Evolutionary conservation across 208 protist genomes (phyloP), one percentile per base, ranked within the genome.

Genomic region (Angomonas ambiguus): DNA sequence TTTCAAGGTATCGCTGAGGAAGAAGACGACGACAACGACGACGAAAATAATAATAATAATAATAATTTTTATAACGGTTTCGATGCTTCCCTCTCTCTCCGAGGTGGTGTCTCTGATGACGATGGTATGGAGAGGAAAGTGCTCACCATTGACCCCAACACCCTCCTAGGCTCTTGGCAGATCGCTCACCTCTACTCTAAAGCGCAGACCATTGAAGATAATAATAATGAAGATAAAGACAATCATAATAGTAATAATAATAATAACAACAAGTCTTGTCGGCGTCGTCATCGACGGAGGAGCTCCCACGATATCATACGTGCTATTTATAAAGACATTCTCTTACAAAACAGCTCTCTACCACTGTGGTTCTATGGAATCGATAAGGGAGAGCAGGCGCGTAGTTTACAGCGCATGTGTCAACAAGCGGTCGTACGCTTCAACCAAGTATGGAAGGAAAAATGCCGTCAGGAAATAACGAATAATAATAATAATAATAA

Each of bases 111-210:
- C 38, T 45, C 38, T 16, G 38, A n/a, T 45, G 11, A 8, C 38
- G 38, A n/a, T 45, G 11, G 16, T n/a, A 45, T 45, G 38, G 38
- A 45, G 11, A 16, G 16, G 11, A 16, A 45, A n/a, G 11, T 45
- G 10, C 6, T 56, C 49, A 27, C 22, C n/a, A 56, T 56, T 8
- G 49, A 56, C 49, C 49, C 49, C 49, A 56, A 56, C n/a, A 56
- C 49, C 6, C 49, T 56, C n/a, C 6, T 30, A 27, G 49, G 49
- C n/a, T 56, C n/a, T 24, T 56, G 49, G 49, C 49, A 56, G n/a
- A 11, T 56, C n/a, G n/a, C 22, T 11, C n/a, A 56, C 6, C 5
- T 56, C 6, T 8, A 27, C 6, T 25, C 49, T 8, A 16, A 56
- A n/a, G n/a, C n/a, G n/a, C n/a, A n/a, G n/a, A n/a, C n/a, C n/a